Conservation (phyloP, 1,284 basidiomycete genomes). For the Pisolithus thermaeus region DNA sequence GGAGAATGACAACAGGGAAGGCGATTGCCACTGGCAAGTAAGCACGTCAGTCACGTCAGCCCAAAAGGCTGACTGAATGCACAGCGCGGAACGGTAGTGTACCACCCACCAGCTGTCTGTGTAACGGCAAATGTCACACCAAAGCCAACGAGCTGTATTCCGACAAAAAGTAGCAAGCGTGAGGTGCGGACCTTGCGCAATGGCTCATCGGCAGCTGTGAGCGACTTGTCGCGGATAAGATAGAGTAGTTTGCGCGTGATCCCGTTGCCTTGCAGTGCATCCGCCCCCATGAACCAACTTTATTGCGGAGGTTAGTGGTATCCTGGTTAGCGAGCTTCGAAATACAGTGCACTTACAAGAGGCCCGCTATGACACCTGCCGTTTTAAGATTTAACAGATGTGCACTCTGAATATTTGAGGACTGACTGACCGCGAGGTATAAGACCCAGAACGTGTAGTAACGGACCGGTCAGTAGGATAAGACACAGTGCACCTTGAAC, state of each 20-base stretch:
- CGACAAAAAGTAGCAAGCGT: slow-evolving; percentile 73
- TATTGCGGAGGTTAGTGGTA: not conserved
- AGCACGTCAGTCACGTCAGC: slow-evolving; percentile 4
- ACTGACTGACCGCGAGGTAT: slow-evolving; percentile 58
- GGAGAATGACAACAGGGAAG: slow-evolving; percentile 86
- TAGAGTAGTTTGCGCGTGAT: slow-evolving; percentile 83
- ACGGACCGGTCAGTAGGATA: slow-evolving; percentile 76
- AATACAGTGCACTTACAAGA: slow-evolving; percentile 49
- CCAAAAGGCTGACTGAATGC: not conserved
- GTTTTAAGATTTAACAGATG: not conserved
- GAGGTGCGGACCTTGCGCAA: slow-evolving; percentile 71
- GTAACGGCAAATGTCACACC: slow-evolving; percentile 89
- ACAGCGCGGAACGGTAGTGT: not conserved
- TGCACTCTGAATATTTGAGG: not conserved
- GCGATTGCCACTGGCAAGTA: slow-evolving; percentile 73
- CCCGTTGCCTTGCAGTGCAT: slow-evolving; percentile 78
- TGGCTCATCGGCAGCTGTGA: slow-evolving; percentile 63
- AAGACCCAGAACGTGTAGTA: slow-evolving; percentile 72
- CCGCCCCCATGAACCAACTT: slow-evolving; percentile 89
- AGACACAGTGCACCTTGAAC: slow-evolving; percentile 79
- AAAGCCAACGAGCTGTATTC: slow-evolving; percentile 81
- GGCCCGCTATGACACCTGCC: slow-evolving; percentile 61
- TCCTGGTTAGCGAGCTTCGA: not conserved
- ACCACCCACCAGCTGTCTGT: slow-evolving; percentile 74
- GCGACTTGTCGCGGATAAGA: slow-evolving; percentile 68